Conservation (phyloP, 495 filamentous ascomycete species). For the Xylaria venustula region DNA sequence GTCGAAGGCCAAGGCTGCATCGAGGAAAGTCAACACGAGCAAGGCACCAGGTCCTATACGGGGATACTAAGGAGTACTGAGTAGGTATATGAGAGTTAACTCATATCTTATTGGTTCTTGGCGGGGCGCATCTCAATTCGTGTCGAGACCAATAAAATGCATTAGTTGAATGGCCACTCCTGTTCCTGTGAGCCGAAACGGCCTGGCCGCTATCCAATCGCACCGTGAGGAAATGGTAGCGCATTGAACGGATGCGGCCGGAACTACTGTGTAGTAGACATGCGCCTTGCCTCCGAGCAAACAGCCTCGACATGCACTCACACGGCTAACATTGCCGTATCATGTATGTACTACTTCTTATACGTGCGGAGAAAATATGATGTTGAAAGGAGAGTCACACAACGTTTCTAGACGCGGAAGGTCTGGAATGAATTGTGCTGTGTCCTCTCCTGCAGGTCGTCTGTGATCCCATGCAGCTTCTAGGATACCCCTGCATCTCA, state of each 20-base stretch:
- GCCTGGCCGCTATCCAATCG: neutral
- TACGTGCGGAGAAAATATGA: too few relatives aligned
- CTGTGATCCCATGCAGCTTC: neutral
- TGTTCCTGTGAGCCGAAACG: neutral
- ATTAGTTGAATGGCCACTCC: neutral
- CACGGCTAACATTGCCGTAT: neutral
- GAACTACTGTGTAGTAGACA: too few relatives aligned
- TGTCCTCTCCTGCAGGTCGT: neutral
- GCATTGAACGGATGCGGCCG: neutral
- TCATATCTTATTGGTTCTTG: neutral
- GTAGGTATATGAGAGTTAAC: neutral
- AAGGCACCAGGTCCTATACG: too few relatives aligned
- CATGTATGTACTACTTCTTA: too few relatives aligned
- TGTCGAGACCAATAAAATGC: neutral
- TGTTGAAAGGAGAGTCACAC: neutral
- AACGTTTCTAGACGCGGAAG: neutral
- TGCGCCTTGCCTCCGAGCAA: neutral
- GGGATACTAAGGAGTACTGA: neutral
- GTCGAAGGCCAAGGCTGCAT: neutral
- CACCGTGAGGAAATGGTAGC: neutral
- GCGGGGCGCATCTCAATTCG: neutral
- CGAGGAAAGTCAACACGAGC: neutral
- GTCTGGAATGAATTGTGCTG: neutral
- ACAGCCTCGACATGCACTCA: neutral
- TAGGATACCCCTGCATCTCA: neutral